Conservation (phyloP, 768 basidiomycete genomes). For the Filobasidium floriforme region DNA sequence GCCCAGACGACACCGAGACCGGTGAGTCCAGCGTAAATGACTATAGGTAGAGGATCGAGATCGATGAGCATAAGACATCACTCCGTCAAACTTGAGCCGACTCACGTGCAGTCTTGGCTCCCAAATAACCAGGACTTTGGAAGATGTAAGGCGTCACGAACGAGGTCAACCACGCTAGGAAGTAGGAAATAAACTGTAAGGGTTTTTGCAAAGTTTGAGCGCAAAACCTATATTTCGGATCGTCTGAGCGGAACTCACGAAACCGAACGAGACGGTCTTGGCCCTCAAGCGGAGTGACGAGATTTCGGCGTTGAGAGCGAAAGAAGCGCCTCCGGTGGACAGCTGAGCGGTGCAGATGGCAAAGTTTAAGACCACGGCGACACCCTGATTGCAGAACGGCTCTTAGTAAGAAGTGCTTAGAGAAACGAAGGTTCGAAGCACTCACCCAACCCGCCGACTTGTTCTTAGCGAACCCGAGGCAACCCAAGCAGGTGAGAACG, state of each 20-base stretch:
- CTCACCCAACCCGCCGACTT: slow-evolving; percentile 3
- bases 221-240: slow-evolving; percentile 13
- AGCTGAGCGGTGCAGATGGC: slow-evolving; percentile 20
- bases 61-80: background rate
- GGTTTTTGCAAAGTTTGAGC: background rate
- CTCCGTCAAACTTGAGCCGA: background rate
- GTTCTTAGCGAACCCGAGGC: slow-evolving; percentile 12
- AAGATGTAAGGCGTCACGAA: slow-evolving; percentile 18
- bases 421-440: too few relatives aligned
- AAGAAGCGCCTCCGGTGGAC: slow-evolving; percentile 17
- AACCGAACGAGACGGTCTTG: slow-evolving; percentile 21
- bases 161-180: background rate
- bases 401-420: background rate
- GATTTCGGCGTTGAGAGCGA: slow-evolving; percentile 19
- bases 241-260: slow-evolving; percentile 15
- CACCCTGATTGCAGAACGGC: slow-evolving; percentile 4
- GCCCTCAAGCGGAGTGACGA: slow-evolving; percentile 20
- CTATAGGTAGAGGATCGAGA: background rate
- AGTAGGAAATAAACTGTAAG: background rate
- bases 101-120: slow-evolving; percentile 14
- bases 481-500: slow-evolving; percentile 11
- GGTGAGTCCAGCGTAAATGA: slow-evolving; percentile 21
- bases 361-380: slow-evolving; percentile 20
- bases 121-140: slow-evolving; percentile 16
- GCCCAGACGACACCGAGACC: slow-evolving; percentile 18